A percentile compares a stretch with the other conserved stretches of the same genome.
phyloP scores from a whole-genome alignment of 2,329 filamentous ascomycete genomes.

The Fusarium ramigenum region DNA sequence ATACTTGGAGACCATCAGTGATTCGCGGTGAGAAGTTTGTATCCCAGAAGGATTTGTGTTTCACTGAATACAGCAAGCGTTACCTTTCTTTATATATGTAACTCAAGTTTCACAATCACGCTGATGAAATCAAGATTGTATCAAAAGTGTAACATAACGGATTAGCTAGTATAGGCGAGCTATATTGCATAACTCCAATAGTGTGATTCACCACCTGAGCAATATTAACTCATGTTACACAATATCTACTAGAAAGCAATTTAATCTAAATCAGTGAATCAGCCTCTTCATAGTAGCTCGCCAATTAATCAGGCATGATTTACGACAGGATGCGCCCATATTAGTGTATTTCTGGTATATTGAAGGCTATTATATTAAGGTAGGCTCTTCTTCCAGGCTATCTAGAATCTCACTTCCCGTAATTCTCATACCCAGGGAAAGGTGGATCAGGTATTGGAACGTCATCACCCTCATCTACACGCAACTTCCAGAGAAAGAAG shows the following conservation, averaged over 20 bases:
- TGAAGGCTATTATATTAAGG: fast-evolving
- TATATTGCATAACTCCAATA: neutral
- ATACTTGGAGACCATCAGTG: neutral
- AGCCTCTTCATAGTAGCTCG: too few relatives aligned
- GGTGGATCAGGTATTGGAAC: neutral
- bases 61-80: neutral
- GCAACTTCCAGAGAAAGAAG: neutral
- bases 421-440: neutral
- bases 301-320: too few relatives aligned
- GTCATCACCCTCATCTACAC: neutral
- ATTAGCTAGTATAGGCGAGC: neutral
- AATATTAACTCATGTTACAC: neutral
- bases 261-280: fast-evolving
- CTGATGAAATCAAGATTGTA: neutral
- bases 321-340: fast-evolving
- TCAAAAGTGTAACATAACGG: neutral
- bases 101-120: neutral
- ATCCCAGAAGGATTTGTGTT: neutral
- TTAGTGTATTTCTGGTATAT: fast-evolving
- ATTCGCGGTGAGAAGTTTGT: neutral
- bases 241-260: fast-evolving
- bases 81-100: neutral
- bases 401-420: neutral
- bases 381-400: neutral
- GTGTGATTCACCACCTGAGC: fast-evolving